Evolutionary conservation across 2,329 filamentous ascomycete genomes (phyloP), one percentile per base, ranked within the genome.

Genomic region (Emmonsia crescens): DNA sequence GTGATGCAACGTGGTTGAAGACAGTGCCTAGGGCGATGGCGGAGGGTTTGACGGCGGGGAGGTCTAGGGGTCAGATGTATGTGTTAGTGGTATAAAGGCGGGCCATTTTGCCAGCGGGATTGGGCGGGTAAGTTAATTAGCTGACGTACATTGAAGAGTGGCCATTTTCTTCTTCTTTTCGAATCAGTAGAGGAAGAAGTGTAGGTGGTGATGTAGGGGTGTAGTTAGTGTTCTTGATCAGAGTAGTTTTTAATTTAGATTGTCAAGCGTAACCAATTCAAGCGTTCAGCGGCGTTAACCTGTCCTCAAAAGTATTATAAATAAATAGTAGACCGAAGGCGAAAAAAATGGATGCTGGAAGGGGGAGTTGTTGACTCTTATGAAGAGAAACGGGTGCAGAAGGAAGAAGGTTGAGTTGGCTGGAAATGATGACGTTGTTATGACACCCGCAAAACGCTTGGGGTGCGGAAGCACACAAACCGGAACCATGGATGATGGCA

Each of bases 1-100:
- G 86, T 73, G 94, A 94, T 71, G 91, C 83, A 71, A 87, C 87
- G 80, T 99, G 93, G 83, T 89, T 96, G 86, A 96, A 99, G 77
- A 91, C 80, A 66, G 92, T 94, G 79, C 94, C 94, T 73, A 97
- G 85, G 73, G 93, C 94, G 74, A 99, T 96, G 72, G 94, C 93
- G 74, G 92, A 96, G 70, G 94, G 94, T 88, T 96, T 97, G 74
- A 99, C 94, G 69, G 92, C 82, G 68, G 87, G 87, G 61, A 89
- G 83, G 75, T 89, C 83, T 86, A 64, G 10, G 42, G 19, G 52
- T 55, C 46, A 21, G 31, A 16, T 24, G 16, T 21, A n/a, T n/a
- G 8, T 31, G 16, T 33, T 49, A 48, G 19, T 16, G 31, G 12
- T 21, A 42, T 21, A 38, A 21, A 42, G 40, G 29, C 19, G 27